A percentile compares a stretch with the other conserved stretches of the same genome.
These are phyloP conservation scores for Aspergillus ibericus DNA, from an alignment of 2,329 filamentous ascomycete species.

Conservation along the genomic window DNA sequence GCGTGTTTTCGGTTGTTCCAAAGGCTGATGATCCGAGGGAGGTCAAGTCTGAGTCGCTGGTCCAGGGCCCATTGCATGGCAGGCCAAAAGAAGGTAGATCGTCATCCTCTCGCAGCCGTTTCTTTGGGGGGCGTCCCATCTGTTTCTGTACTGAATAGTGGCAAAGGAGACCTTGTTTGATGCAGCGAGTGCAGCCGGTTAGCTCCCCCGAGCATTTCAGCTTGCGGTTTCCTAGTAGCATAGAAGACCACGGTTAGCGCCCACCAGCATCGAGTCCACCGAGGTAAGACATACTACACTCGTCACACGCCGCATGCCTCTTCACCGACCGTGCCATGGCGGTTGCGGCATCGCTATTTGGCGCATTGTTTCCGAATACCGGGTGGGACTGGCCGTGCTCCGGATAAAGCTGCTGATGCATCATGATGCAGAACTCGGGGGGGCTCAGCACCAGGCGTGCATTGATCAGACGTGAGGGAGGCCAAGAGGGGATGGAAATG, in stretches of 20 bases:
- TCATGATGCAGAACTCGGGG: not conserved
- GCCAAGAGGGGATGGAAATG: too few species aligned
- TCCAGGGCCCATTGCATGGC: slow-evolving; percentile 22
- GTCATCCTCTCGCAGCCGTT: slow-evolving; percentile 35
- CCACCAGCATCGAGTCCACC: slow-evolving; percentile 1
- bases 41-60: slow-evolving; percentile 5
- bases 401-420: slow-evolving; percentile 11
- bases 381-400: slow-evolving; percentile 13
- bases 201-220: slow-evolving; percentile 50
- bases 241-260: not conserved
- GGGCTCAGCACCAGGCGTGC: not conserved
- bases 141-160: slow-evolving; percentile 51
- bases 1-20: not conserved
- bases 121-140: slow-evolving; percentile 50
- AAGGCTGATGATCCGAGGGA: not conserved
- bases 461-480: too few species aligned
- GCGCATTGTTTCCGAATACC: slow-evolving; percentile 7
- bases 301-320: slow-evolving; percentile 50
- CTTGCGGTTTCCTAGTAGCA: slow-evolving; percentile 46
- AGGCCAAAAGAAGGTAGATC: slow-evolving; percentile 19
- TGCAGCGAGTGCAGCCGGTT: slow-evolving; percentile 45
- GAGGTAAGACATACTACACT: slow-evolving; percentile 44
- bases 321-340: slow-evolving; percentile 32
- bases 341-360: slow-evolving; percentile 7
- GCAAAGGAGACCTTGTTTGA: slow-evolving; percentile 43